These are phyloP conservation scores for Aspergillus fijiensis DNA, from an alignment of 2,329 filamentous ascomycete species.

Conservation along the genomic window DNA sequence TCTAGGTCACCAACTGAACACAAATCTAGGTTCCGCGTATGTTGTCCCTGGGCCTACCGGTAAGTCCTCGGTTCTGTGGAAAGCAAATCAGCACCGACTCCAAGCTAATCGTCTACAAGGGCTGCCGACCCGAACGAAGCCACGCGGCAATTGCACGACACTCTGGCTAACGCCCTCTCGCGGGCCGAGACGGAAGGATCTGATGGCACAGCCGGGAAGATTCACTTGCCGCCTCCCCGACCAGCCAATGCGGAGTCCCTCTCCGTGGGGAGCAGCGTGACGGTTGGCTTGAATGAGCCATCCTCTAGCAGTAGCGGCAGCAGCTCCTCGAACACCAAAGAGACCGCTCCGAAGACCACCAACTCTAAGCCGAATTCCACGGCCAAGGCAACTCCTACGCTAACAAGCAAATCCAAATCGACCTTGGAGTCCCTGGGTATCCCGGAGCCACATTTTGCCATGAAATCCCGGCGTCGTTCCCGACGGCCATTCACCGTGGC, in stretches of 20 bases:
- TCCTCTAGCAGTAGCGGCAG: constrained; percentile 3
- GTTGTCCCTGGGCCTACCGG: constrained; percentile 51
- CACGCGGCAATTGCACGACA: constrained; percentile 37
- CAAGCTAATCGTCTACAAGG: constrained; percentile 17
- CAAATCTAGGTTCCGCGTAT: constrained; percentile 50
- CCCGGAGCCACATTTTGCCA: constrained; percentile 47
- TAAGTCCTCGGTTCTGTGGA: constrained; percentile 17
- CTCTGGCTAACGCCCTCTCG: constrained; percentile 34
- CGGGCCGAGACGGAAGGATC: constrained; percentile 31
- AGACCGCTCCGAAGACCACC: constrained; percentile 13
- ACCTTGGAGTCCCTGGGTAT: constrained; percentile 48
- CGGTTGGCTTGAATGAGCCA: constrained; percentile 16
- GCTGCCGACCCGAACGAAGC: constrained; percentile 39
- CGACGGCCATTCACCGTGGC: constrained; percentile 56
- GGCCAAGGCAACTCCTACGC: constrained; percentile 27
- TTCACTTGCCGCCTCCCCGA: constrained; percentile 27
- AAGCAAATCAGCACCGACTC: neutral
- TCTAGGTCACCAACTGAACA: constrained; percentile 8
- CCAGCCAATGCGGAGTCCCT: constrained; percentile 20
- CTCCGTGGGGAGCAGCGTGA: constrained; percentile 15
- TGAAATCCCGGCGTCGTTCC: constrained; percentile 52
- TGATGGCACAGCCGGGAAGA: constrained; percentile 24
- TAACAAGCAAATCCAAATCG: constrained; percentile 34
- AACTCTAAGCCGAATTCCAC: constrained; percentile 17
- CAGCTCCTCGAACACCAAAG: constrained; percentile 22